Percentiles rank a stretch among this genome's conserved stretches.
These are phyloP conservation scores for Alternaria brassicae DNA, from an alignment of 2,329 filamentous ascomycete genomes.

Conservation along the genomic window DNA sequence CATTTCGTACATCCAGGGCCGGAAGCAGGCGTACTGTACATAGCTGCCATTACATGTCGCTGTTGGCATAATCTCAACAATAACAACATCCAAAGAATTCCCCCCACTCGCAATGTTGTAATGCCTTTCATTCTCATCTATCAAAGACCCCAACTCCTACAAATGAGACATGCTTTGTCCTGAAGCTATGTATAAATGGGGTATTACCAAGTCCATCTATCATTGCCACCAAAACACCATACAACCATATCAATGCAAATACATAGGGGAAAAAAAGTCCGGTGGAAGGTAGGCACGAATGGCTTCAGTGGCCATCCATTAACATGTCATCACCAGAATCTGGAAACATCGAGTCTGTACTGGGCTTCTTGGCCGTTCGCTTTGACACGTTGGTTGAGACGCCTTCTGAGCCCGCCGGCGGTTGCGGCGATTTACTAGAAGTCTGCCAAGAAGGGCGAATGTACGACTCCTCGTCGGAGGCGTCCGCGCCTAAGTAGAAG, in stretches of 20 bases:
- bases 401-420: background rate
- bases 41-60: background rate
- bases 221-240: constrained; percentile 7
- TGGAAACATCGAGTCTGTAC: constrained; percentile 17
- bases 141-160: constrained; percentile 8
- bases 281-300: background rate
- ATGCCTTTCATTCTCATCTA: constrained; percentile 11
- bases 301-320: background rate
- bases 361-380: background rate
- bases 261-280: background rate
- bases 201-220: constrained; percentile 26
- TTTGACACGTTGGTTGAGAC: background rate
- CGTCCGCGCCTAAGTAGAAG: background rate
- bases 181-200: constrained; percentile 17
- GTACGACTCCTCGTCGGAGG: background rate
- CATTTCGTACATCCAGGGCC: background rate
- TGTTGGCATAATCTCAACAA: background rate
- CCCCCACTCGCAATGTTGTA: background rate
- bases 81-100: background rate
- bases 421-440: background rate
- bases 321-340: constrained; percentile 8
- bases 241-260: constrained; percentile 17
- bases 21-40: background rate
- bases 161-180: constrained; percentile 13
- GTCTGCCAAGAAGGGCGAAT: background rate